These are phyloP conservation scores for Endoconidiophora polonica DNA, from an alignment of 2,329 filamentous ascomycete species.

Conservation along the genomic window DNA sequence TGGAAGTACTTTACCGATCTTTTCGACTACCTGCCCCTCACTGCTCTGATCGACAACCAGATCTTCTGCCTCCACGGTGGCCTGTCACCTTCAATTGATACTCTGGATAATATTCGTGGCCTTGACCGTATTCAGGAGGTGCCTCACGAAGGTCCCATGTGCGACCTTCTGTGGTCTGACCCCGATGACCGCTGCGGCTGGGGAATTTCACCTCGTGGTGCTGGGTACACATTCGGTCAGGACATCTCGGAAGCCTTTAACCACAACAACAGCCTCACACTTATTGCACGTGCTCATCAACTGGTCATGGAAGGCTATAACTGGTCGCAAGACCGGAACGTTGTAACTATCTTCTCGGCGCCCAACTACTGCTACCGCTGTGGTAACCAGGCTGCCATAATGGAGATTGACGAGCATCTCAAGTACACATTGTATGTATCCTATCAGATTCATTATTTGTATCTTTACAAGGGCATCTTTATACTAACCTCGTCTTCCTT, in stretches of 20 bases:
- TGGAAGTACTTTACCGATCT: conserved; percentile 99
- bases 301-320: conserved; percentile 99
- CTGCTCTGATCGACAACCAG: conserved; percentile 95
- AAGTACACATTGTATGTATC: conserved; percentile 94
- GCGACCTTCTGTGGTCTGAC: conserved; percentile 94
- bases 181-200: conserved; percentile 92
- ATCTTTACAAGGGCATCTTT: neutral
- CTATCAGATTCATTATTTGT: neutral
- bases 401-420: conserved; percentile 98
- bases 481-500: conserved; percentile 19
- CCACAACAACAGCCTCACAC: conserved; percentile 92
- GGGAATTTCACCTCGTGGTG: conserved; percentile 89
- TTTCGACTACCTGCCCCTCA: conserved; percentile 95
- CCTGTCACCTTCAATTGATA: conserved; percentile 89
- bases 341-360: conserved; percentile 94
- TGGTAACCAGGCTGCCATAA: conserved; percentile 98
- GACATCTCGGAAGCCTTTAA: conserved; percentile 98
- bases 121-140: conserved; percentile 97
- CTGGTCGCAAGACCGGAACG: conserved; percentile 96
- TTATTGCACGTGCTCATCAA: conserved; percentile 93
- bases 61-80: conserved; percentile 98
- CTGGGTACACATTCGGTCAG: conserved; percentile 88
- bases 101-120: conserved; percentile 84
- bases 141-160: conserved; percentile 95
- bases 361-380: conserved; percentile 98